Evolutionary conservation across 148 eudicot species (phyloP), one percentile per base, ranked within the genome.

Genomic region (Arbutus unedo): DNA sequence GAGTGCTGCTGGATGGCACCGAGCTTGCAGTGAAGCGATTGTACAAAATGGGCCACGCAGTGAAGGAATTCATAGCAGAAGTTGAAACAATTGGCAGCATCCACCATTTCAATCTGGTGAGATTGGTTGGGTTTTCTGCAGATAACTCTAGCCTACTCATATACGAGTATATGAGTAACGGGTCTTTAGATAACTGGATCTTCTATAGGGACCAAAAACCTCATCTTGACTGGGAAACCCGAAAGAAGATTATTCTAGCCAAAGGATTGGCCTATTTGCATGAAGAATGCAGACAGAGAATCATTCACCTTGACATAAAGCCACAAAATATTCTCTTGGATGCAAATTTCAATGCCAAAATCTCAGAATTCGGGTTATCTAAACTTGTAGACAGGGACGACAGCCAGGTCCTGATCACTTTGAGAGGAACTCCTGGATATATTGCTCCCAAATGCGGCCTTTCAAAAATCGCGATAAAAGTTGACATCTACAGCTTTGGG

Each of bases 31-130:
- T 64, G 81, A 79, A 79, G 74, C 54, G 55, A 15, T 56, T 79
- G 38, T 10, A 64, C 23, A 64, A 49, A 45, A 10, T 47, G 55
- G 81, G 81, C 13, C 71, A 23, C 2, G 54, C 54, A 23, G 19
- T 79, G 11, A 43, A 43, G 73, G 81, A 79, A 54, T 79, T 79
- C 73, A 14, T 79, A 2, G 82, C 74, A 8, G 82, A 79, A 79
- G 82, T 64, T 49, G 74, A 79, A 15, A 79, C 82, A 5, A 64
- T 79, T 14, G 82, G 82, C 8, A 79, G 73, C 82, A 79, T 66
- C 8, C 73, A 79, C 73, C 81, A 79, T 64, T 62, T 43, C 8
- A 79, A 79, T 79, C 54, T 79, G 38, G 81, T 62, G 73, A 79
- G 72, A 25, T 45, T 79, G 72, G 49, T 79, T 10, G 81, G 81